Evolutionary conservation across 179 eudicot genomes (phyloP), one percentile per base, ranked within the genome.

Genomic region (Actinidia arguta): DNA sequence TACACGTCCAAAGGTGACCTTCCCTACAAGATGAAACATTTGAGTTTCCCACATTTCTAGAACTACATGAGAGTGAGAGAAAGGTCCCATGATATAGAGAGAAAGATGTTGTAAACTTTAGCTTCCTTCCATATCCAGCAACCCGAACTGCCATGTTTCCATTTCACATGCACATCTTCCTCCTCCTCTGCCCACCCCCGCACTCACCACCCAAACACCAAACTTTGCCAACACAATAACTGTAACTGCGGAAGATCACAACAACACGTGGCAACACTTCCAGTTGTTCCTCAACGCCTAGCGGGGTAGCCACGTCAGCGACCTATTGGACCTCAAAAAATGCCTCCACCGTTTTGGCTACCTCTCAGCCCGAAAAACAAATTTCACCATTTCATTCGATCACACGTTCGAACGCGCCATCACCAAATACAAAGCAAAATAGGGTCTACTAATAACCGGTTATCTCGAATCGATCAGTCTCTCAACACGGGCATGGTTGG

Each of bases 281-380:
- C 64, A 76, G 24, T 80, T 66, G 31, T 88, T 90, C 59, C 73
- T 48, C 0, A 73, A 88, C 77, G 88, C 86, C 6, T 82, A 69
- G 63, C 89, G 85, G 83, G 93, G 93, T 55, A 81, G 62, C 71
- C 86, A 55, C 46, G 46, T 88, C 52, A 68, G 55, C 25, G 89
- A 90, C 58, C 85, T 93, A 4, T 80, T 86, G 0, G 85, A 88
- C 25, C 87, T 92, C 71, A 93, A 93, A 78, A 83, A 78, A 8
- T 93, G 90, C 81, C 82, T 93, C 20, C 86, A 86, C 24, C 86
- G 75, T 12, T 93, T 93, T 50, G 95, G 97, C 4, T 93, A 93
- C 78, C 85, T 92, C 8, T 27, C 69, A 10, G 10, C 54, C 9
- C 47, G 27, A 44, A 42, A 51, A 0, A 20, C 4, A 10, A 75